Conservation (phyloP, 2,329 filamentous ascomycete species). For the Lasiodiplodia gonubiensis region DNA sequence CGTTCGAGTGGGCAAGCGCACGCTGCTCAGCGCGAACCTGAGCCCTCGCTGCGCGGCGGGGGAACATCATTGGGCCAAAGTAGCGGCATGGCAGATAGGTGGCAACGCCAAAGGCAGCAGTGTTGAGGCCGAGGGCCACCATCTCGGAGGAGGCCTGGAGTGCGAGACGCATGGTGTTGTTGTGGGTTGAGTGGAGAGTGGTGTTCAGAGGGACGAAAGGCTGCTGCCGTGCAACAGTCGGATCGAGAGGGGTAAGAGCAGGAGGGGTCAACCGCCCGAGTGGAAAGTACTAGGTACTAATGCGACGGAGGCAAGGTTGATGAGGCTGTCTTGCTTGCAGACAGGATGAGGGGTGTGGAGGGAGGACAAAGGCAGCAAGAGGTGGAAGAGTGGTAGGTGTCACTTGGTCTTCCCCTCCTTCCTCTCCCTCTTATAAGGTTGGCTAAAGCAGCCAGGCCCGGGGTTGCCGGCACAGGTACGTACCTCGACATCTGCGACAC, state of each 20-base stretch:
- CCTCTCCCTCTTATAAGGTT: constrained; percentile 16
- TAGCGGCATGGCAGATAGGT: constrained; percentile 26
- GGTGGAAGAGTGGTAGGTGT: constrained; percentile 18
- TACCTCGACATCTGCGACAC: constrained; percentile 10
- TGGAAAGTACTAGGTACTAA: constrained; percentile 2
- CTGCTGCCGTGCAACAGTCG: constrained; percentile 13
- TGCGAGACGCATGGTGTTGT: constrained; percentile 11
- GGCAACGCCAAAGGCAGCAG: constrained; percentile 24
- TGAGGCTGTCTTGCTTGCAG: constrained; percentile 16
- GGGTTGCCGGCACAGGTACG: constrained; percentile 17
- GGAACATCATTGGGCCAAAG: constrained; percentile 26
- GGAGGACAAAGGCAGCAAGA: constrained; percentile 17
- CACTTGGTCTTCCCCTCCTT: constrained; percentile 18
- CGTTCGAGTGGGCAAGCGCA: constrained; percentile 4
- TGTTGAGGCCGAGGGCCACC: constrained; percentile 24
- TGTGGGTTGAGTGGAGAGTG: constrained; percentile 16
- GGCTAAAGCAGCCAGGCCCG: constrained; percentile 24
- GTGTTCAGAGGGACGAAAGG: neutral
- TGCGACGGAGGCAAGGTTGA: constrained; percentile 11
- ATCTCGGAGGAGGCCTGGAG: constrained; percentile 26
- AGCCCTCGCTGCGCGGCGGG: constrained; percentile 22
- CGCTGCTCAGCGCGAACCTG: constrained; percentile 1
- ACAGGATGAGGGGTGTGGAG: neutral
- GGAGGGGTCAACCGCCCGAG: constrained; percentile 3
- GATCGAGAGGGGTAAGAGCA: neutral